phyloP scores from a whole-genome alignment of 441 rosid species.

The Croton laevigatus region DNA sequence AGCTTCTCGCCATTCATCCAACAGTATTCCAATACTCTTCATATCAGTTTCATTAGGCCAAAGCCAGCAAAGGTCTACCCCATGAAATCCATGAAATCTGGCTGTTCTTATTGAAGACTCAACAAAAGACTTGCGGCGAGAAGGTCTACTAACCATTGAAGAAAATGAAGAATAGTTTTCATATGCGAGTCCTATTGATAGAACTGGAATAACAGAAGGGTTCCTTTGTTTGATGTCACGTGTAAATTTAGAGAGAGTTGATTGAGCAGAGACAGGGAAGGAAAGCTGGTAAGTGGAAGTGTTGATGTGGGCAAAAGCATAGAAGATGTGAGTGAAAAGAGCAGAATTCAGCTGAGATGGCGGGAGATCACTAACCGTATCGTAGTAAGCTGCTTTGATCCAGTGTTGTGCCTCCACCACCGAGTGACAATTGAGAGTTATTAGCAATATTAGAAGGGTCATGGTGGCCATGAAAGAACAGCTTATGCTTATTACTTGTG shows the following conservation, averaged over 20 bases:
- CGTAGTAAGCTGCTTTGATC: background rate
- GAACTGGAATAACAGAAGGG: slow-evolving; percentile 28
- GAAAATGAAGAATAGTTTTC: background rate
- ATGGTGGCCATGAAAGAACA: background rate
- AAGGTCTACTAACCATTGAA: slow-evolving; percentile 17
- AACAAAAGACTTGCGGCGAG: slow-evolving; percentile 25
- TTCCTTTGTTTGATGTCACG: slow-evolving; percentile 15
- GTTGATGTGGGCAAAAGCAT: background rate
- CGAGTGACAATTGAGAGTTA: background rate
- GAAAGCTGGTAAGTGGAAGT: background rate
- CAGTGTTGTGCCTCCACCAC: background rate
- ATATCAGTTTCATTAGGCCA: slow-evolving; percentile 7
- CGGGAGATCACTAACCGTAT: background rate
- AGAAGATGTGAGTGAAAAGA: background rate
- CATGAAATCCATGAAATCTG: slow-evolving; percentile 28
- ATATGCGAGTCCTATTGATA: slow-evolving; percentile 24
- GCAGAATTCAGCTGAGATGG: background rate
- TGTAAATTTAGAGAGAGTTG: background rate
- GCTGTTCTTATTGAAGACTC: slow-evolving; percentile 27
- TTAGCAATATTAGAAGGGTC: background rate
- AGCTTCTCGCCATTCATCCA: slow-evolving; percentile 26
- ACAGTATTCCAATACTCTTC: slow-evolving; percentile 7
- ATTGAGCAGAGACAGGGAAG: background rate
- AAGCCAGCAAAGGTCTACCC: slow-evolving; percentile 25
- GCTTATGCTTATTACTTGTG: background rate